Evolutionary conservation across 768 basidiomycete genomes (phyloP).

Genomic region (Myochromella boudieri): DNA sequence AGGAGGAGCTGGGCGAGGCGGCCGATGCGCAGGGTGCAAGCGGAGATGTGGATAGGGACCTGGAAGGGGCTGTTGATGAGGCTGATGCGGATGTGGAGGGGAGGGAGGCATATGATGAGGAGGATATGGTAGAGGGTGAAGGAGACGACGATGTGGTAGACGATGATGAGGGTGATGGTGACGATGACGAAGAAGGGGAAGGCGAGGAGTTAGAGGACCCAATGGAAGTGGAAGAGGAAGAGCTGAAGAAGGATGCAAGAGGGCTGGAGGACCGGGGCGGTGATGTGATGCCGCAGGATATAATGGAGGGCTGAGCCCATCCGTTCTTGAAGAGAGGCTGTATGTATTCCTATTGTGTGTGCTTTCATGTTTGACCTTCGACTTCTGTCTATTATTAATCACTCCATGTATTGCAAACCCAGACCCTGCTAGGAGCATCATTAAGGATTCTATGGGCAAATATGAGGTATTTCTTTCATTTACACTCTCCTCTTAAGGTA

Average conservation of each 20-base stretch:
- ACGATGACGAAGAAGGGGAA: constrained; percentile 33
- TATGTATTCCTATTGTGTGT: not conserved
- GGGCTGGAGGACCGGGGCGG: constrained; percentile 10
- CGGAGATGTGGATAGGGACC: constrained; percentile 24
- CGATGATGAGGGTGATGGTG: constrained; percentile 24
- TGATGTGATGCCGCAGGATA: not conserved
- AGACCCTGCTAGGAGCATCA: no score
- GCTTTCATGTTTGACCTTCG: not conserved
- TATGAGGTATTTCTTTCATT: no score
- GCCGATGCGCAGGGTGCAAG: constrained; percentile 20
- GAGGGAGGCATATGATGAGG: no score
- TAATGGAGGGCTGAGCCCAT: no score
- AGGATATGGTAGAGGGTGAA: constrained; percentile 25
- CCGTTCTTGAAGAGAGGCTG: not conserved
- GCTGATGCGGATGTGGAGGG: constrained; percentile 40
- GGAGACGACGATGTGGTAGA: constrained; percentile 24
- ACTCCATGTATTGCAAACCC: no score
- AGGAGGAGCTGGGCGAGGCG: constrained; percentile 23
- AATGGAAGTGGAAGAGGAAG: constrained; percentile 36
- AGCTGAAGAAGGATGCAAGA: constrained; percentile 16
- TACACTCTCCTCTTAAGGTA: no score
- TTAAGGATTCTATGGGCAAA: no score
- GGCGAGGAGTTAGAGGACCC: constrained; percentile 30
- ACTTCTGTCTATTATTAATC: no score
- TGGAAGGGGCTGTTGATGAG: constrained; percentile 35